These are phyloP conservation scores for Saprolegnia parasitica DNA, from an alignment of 352 stramenopile species.

Conservation along the genomic window DNA sequence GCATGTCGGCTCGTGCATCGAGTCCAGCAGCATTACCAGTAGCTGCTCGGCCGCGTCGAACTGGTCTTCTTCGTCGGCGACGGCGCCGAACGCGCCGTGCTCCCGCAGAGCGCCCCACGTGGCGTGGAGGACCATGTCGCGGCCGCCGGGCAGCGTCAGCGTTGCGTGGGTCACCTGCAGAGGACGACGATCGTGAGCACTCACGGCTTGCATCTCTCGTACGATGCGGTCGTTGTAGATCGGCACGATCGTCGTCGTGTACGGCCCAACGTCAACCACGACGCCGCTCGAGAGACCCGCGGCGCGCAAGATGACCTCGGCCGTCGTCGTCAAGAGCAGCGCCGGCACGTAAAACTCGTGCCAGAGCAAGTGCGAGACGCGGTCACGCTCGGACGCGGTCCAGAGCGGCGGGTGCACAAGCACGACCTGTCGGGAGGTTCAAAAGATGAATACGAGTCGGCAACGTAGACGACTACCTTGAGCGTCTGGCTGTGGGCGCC, in stretches of 20 bases:
- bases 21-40: background rate
- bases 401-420: constrained; percentile 2
- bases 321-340: constrained; percentile 7
- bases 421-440: constrained; percentile 9
- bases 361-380: background rate
- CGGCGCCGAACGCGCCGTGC: background rate
- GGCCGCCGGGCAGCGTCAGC: background rate
- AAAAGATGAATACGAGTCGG: background rate
- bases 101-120: background rate
- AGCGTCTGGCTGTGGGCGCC: background rate
- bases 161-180: constrained; percentile 20
- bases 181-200: too few species aligned
- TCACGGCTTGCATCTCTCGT: background rate
- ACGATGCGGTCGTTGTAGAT: constrained; percentile 24
- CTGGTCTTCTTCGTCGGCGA: background rate
- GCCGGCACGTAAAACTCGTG: constrained; percentile 15
- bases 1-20: background rate
- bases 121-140: background rate
- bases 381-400: background rate
- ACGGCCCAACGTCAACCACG: constrained; percentile 20
- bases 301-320: background rate
- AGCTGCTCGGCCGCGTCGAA: background rate
- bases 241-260: constrained; percentile 18
- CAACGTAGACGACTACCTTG: constrained; percentile 8
- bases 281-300: constrained; percentile 10